These are phyloP conservation scores for Plasmodium coatneyi DNA, from an alignment of 169 alveolate genomes.

Conservation along the genomic window DNA sequence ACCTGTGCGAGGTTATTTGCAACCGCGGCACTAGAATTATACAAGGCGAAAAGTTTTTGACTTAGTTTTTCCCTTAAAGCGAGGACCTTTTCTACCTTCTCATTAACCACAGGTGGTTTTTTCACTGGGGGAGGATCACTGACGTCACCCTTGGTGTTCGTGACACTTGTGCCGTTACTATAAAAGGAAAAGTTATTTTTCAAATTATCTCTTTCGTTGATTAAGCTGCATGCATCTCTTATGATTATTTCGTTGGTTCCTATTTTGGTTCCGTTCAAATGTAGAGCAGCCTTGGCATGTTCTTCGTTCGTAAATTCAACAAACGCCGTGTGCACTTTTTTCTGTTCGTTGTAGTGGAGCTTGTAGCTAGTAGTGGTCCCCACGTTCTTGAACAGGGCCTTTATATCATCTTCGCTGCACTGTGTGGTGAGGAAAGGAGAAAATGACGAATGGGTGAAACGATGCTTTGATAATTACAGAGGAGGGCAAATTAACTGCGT, in stretches of 20 bases:
- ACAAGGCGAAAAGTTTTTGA: conserved; percentile 71
- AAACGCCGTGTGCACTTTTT: conserved; percentile 47
- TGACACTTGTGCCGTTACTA: conserved; percentile 20
- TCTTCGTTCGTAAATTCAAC: conserved; percentile 77
- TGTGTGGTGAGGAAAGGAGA: conserved; percentile 1
- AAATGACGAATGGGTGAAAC: not conserved
- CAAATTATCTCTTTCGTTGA: conserved; percentile 27
- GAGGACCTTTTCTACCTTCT: conserved; percentile 75
- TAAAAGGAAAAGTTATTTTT: conserved; percentile 30
- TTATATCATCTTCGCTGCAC: conserved; percentile 74
- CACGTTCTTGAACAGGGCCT: conserved; percentile 65
- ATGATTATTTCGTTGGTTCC: conserved; percentile 38
- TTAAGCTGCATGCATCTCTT: conserved; percentile 73
- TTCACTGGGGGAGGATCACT: not conserved
- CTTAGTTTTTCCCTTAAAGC: conserved; percentile 73
- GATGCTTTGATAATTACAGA: not conserved
- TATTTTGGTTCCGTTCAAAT: conserved; percentile 53
- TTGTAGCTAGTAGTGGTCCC: conserved; percentile 74
- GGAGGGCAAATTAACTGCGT: not conserved
- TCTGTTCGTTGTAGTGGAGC: conserved; percentile 45
- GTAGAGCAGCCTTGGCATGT: conserved; percentile 78
- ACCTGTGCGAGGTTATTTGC: conserved; percentile 26
- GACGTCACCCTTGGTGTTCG: not conserved
- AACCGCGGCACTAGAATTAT: conserved; percentile 37
- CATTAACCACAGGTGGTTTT: conserved; percentile 39